Percentiles rank a stretch among this genome's conserved stretches.
phyloP scores from a whole-genome alignment of 2,329 filamentous ascomycete species.

The Venturia aucupariae region DNA sequence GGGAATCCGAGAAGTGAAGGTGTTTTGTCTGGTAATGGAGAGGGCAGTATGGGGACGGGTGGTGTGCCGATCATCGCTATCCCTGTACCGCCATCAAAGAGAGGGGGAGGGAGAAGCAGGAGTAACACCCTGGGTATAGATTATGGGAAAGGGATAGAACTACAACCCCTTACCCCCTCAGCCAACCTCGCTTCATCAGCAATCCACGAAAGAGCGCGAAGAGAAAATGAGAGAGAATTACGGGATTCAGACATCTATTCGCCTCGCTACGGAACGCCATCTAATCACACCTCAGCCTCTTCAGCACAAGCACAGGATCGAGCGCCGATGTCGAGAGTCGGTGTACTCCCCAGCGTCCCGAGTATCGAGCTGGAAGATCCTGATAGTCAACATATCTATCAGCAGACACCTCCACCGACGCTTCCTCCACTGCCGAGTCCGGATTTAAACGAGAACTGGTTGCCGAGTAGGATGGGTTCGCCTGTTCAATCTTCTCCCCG shows the following conservation, averaged over 20 bases:
- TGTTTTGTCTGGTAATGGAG: not conserved
- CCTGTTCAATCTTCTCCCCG: not conserved
- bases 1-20: not conserved
- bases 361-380: not conserved
- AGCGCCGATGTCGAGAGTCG: not conserved
- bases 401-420: not conserved
- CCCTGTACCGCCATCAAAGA: not conserved
- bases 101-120: not conserved
- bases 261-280: not conserved
- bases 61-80: not conserved
- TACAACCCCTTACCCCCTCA: not conserved
- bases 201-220: not conserved
- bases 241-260: slow-evolving; percentile 1
- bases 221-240: not conserved
- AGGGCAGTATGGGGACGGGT: not conserved
- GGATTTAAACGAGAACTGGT: not conserved
- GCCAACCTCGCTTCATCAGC: not conserved
- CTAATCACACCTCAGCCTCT: not conserved
- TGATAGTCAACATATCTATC: not conserved
- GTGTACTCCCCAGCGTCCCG: not conserved
- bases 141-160: not conserved
- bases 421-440: not conserved
- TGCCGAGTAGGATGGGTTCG: not conserved
- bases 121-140: not conserved
- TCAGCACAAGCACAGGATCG: not conserved